These are phyloP conservation scores for Acacia confusa DNA, from an alignment of 306 rosid genomes.

Conservation along the genomic window DNA sequence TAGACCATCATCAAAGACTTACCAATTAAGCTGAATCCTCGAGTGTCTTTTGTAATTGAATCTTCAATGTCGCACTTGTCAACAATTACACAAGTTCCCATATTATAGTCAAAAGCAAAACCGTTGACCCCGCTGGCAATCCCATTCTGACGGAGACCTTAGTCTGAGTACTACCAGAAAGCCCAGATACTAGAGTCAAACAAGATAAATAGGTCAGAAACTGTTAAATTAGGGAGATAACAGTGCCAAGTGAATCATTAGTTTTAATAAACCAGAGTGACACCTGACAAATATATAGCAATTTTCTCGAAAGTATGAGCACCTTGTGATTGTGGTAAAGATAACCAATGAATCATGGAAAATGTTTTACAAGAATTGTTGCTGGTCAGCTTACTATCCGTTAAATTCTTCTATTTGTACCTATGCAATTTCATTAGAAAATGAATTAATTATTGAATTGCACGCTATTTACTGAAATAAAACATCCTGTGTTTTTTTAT, in stretches of 20 bases:
- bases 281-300: neutral
- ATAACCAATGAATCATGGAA: no score
- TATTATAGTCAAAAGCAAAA: constrained; percentile 64
- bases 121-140: no score
- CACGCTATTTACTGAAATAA: neutral
- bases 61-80: neutral
- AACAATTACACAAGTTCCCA: constrained; percentile 64
- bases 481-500: neutral
- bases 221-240: neutral
- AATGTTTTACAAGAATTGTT: neutral
- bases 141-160: no score
- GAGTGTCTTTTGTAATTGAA: neutral
- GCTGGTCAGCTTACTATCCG: neutral
- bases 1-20: no score
- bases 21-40: no score
- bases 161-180: constrained; percentile 67
- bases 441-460: neutral
- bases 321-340: no score
- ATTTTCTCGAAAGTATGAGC: neutral
- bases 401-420: neutral
- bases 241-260: neutral
- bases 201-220: constrained; percentile 20
- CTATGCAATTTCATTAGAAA: neutral
- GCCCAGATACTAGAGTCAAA: constrained; percentile 51
- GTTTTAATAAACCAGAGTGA: neutral